Evolutionary conservation across 352 stramenopile species (phyloP).

Genomic region (Globisporangium radiosum): DNA sequence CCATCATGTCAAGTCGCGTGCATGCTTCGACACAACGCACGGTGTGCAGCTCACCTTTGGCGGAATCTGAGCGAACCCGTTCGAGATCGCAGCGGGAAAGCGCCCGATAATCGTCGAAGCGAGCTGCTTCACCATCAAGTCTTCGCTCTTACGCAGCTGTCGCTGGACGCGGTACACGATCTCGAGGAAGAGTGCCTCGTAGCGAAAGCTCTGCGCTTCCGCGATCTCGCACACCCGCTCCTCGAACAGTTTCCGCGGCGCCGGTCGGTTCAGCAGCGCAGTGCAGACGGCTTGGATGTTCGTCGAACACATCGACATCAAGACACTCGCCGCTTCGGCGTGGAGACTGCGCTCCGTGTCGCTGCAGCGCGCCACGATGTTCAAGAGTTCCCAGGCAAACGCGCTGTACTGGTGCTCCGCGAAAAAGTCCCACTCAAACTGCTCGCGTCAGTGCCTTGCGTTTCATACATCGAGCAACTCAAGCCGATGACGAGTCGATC

Average conservation of each 20-base stretch:
- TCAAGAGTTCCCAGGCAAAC: conserved; percentile 22
- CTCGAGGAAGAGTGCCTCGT: conserved; percentile 26
- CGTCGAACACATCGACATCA: conserved; percentile 30
- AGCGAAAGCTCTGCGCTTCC: conserved; percentile 27
- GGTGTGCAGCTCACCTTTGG: conserved; percentile 17
- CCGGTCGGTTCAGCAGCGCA: conserved; percentile 8
- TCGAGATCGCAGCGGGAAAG: conserved; percentile 15
- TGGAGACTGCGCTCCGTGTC: conserved; percentile 20
- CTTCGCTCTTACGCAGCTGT: conserved; percentile 14
- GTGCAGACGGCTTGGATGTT: conserved; percentile 15
- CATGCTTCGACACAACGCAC: neutral
- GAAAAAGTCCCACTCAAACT: conserved; percentile 46
- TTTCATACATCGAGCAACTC: neutral
- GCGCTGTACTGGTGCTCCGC: conserved; percentile 8
- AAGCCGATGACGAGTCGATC: neutral
- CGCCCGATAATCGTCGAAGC: conserved; percentile 7
- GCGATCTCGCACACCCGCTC: conserved; percentile 17
- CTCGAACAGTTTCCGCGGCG: conserved; percentile 5
- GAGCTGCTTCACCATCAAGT: neutral
- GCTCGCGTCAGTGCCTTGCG: neutral
- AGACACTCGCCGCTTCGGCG: conserved; percentile 18
- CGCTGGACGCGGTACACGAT: conserved; percentile 24
- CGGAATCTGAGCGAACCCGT: conserved; percentile 11
- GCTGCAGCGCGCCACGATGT: conserved; percentile 17
- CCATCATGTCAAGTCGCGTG: neutral